Evolutionary conservation across 1,139 yeast genomes (phyloP), one percentile per base, ranked within the genome.

Genomic region (Suhomyces choctaworum): DNA sequence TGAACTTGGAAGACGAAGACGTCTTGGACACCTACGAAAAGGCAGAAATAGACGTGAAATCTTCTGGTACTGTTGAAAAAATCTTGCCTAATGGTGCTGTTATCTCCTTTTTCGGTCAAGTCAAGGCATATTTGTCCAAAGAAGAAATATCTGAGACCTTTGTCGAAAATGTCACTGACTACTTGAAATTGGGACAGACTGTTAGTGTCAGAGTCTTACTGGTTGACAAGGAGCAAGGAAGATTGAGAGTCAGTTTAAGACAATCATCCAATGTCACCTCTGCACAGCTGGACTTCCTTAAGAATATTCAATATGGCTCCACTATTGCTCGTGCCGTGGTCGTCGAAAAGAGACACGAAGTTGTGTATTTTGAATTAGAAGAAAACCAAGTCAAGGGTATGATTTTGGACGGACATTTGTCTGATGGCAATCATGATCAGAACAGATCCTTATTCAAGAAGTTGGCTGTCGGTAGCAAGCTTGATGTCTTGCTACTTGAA

Each of bases 121-220:
- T 86, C 28, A 76, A 73, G 48, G 98, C 92, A 1, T 90, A 79
- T 56, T 68, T 92, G 45, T 97, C 97, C 25, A 79, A 82, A 45
- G 70, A 81, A 38, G 97, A 92, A 64, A 86, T 92, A 50, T 84
- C 95, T 35, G 97, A 92, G 61, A 82, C 96, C 2, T 86, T 77
- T 56, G 92, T 89, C 31, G 72, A 71, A 39, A 78, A 79, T 36
- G 89, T 96, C 13, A 78, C 76, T 48, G 95, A 89, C 45, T 84
- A 82, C 58, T 73, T 90, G 51, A 80, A 79, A 46, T 54, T 86
- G 16, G 96, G 96, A 3, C 98, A 92, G 63, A 83, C 96, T 4
- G 82, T 92, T 27, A 68, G 72, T 22, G 94, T 86, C 5, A 78
- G 82, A 48, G 67, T 92, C 19, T 52, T 82, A 29, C 65, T 69